A percentile compares a stretch with the other conserved stretches of the same genome.
Evolutionary conservation across 2,329 filamentous ascomycete species (phyloP).

Genomic region (Stagonosporopsis cucurbitacearum): DNA sequence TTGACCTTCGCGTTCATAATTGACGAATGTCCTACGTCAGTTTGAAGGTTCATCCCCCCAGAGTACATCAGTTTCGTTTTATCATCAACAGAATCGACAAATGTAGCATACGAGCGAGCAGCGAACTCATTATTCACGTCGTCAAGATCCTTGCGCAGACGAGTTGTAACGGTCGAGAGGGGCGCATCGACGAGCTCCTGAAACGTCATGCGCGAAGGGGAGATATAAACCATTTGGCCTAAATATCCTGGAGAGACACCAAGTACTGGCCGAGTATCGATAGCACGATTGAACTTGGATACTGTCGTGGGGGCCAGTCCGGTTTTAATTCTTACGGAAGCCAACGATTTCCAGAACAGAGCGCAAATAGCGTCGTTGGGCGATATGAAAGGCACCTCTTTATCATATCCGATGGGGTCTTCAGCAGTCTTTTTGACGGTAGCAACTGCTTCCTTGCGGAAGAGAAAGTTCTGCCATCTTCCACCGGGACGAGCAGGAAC

Average conservation of each 20-base stretch:
- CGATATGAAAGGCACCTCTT: constrained; percentile 32
- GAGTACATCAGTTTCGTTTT: constrained; percentile 35
- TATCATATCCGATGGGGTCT: constrained; percentile 24
- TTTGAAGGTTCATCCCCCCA: constrained; percentile 20
- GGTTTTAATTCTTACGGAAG: constrained; percentile 29
- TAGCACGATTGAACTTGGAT: constrained; percentile 36
- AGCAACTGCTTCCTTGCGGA: constrained; percentile 17
- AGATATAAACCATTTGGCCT: constrained; percentile 37
- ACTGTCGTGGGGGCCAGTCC: constrained; percentile 5
- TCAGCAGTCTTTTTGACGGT: constrained; percentile 25
- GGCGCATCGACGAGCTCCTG: constrained; percentile 26
- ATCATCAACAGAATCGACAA: constrained; percentile 34
- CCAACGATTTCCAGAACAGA: constrained; percentile 45
- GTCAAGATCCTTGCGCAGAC: constrained; percentile 31
- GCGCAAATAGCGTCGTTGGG: constrained; percentile 44
- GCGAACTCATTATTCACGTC: constrained; percentile 29
- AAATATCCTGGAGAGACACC: constrained; percentile 36
- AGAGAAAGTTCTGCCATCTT: constrained; percentile 30
- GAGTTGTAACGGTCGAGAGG: constrained; percentile 19
- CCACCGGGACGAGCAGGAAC: constrained; percentile 10
- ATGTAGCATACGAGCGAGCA: constrained; percentile 41
- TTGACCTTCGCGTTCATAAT: constrained; percentile 26
- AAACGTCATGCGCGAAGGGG: constrained; percentile 26
- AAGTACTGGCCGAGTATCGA: constrained; percentile 36
- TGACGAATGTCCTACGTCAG: constrained; percentile 21